phyloP scores from a whole-genome alignment of 192 early-diverging fungal genomes.

The Backusella westeae region DNA sequence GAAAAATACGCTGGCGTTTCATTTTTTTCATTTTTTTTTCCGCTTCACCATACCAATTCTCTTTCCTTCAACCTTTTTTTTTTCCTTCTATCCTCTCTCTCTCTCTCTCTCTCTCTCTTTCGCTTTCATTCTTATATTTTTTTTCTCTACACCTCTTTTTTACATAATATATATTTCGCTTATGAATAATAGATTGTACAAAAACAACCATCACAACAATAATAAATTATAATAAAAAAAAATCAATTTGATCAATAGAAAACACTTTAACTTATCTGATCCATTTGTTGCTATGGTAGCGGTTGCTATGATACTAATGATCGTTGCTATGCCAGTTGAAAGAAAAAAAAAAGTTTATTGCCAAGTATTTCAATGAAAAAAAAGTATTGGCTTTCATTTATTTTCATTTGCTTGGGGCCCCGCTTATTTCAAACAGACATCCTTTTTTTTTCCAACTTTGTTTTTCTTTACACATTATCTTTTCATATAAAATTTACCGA shows the following conservation, averaged over 20 bases:
- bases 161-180: not conserved
- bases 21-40: not conserved
- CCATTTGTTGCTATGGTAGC: not conserved
- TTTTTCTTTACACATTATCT: not conserved
- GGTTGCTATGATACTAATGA: not conserved
- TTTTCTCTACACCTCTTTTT: not conserved
- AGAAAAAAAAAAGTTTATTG: too few relatives aligned
- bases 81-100: too few relatives aligned
- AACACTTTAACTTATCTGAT: not conserved
- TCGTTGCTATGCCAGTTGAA: not conserved
- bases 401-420: not conserved
- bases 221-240: not conserved
- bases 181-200: slow-evolving; percentile 2
- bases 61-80: not conserved
- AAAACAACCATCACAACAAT: not conserved
- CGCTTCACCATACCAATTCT: not conserved
- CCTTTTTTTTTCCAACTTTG: not conserved
- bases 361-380: not conserved
- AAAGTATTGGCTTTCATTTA: not conserved
- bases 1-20: slow-evolving; percentile 11
- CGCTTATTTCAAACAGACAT: not conserved
- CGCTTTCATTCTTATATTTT: not conserved
- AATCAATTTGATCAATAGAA: not conserved
- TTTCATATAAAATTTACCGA: not conserved
- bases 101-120: not conserved